These are phyloP conservation scores for Cytospora piceicola DNA, from an alignment of 2,329 filamentous ascomycete genomes.

Conservation along the genomic window DNA sequence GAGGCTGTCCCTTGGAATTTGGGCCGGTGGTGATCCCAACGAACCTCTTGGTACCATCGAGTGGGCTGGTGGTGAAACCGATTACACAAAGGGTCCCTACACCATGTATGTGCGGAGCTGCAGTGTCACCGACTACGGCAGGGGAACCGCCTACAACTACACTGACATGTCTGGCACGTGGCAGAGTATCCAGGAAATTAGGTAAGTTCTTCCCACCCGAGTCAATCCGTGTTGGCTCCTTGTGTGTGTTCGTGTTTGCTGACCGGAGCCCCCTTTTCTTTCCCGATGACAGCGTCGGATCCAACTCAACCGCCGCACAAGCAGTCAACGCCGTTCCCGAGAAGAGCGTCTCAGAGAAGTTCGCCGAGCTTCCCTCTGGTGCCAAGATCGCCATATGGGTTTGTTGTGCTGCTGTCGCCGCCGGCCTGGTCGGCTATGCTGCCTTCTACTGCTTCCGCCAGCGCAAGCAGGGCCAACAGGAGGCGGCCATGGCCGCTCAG, in stretches of 20 bases:
- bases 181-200: constrained; percentile 63
- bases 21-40: constrained; percentile 63
- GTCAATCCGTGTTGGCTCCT: background rate
- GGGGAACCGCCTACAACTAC: constrained; percentile 68
- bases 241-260: background rate
- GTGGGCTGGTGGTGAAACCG: constrained; percentile 72
- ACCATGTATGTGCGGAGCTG: constrained; percentile 73
- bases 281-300: constrained; percentile 44
- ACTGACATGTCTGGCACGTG: constrained; percentile 63
- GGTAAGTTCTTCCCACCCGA: constrained; percentile 46
- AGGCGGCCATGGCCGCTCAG: constrained; percentile 53
- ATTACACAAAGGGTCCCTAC: constrained; percentile 69
- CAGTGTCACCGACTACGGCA: constrained; percentile 60
- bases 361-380: constrained; percentile 52
- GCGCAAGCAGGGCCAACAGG: constrained; percentile 54
- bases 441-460: constrained; percentile 61
- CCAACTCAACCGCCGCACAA: constrained; percentile 58
- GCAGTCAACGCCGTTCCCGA: constrained; percentile 47
- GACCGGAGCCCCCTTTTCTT: background rate
- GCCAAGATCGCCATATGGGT: constrained; percentile 60
- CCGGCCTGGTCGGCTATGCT: constrained; percentile 46
- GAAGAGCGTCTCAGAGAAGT: constrained; percentile 57
- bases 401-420: constrained; percentile 49
- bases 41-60: constrained; percentile 61
- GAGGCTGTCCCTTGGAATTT: constrained; percentile 69